phyloP scores from a whole-genome alignment of 352 stramenopile genomes.

The Phytopythium kandeliae region DNA sequence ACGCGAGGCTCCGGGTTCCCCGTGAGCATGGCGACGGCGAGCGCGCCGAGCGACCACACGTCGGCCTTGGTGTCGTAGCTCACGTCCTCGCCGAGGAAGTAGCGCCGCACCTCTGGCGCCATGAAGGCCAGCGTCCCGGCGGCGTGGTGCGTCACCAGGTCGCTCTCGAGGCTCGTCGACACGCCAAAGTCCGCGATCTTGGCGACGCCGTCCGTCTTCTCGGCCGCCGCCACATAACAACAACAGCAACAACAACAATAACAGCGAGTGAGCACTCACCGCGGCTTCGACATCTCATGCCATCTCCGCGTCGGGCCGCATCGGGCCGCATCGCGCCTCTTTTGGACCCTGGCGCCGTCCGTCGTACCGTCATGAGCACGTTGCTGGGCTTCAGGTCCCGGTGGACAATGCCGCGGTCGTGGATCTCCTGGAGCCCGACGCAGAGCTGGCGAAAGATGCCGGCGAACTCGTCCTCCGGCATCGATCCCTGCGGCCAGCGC shows the following conservation, averaged over 20 bases:
- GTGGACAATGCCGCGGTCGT: conserved; percentile 59
- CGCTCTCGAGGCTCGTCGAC: conserved; percentile 68
- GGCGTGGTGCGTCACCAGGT: conserved; percentile 65
- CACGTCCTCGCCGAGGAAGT: conserved; percentile 65
- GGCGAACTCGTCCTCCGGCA: conserved; percentile 44
- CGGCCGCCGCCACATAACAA: too few relatives aligned
- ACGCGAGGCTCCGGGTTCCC: conserved; percentile 62
- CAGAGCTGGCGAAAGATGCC: conserved; percentile 65
- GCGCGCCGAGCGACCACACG: conserved; percentile 75
- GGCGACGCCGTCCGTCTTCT: conserved; percentile 46
- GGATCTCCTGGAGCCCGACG: conserved; percentile 59
- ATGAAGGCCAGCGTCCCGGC: conserved; percentile 78
- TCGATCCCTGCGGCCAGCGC: conserved; percentile 20
- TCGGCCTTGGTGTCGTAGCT: conserved; percentile 66
- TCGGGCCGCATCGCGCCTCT: too few relatives aligned
- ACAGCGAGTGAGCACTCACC: background rate
- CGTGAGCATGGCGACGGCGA: conserved; percentile 65
- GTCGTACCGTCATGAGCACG: conserved; percentile 63
- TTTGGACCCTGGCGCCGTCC: too few relatives aligned
- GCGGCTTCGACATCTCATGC: too few relatives aligned
- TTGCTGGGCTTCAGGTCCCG: conserved; percentile 78
- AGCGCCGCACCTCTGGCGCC: conserved; percentile 70
- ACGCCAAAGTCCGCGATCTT: conserved; percentile 86
- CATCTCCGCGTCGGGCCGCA: too few relatives aligned
- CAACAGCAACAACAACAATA: background rate